Conservation (phyloP, 1,284 basidiomycete species). For the Heterobasidion irregulare region DNA sequence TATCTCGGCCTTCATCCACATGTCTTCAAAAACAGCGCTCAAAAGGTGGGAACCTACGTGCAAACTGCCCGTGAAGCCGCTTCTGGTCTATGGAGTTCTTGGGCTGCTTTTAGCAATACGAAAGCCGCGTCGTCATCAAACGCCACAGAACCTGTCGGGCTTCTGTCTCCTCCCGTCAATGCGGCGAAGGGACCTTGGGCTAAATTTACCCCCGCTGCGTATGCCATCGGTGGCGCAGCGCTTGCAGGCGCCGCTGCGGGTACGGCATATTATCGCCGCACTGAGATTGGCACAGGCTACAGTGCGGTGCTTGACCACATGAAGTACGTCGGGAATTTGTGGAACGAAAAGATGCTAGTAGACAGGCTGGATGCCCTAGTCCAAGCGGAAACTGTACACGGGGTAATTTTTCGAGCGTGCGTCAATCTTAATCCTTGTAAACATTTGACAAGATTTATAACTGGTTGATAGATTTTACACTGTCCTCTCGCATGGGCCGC, state of each 20-base stretch:
- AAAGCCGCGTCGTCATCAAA: conserved; percentile 20
- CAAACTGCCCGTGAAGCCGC: conserved; percentile 50
- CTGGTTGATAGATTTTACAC: conserved; percentile 62
- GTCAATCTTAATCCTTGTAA: conserved; percentile 19
- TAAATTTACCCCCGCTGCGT: conserved; percentile 58
- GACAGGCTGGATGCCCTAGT: conserved; percentile 57
- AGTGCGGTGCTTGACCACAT: conserved; percentile 84
- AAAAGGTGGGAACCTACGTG: conserved; percentile 70
- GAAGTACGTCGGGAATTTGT: conserved; percentile 83
- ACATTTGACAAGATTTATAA: background rate
- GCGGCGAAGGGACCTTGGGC: conserved; percentile 34
- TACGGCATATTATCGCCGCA: conserved; percentile 71
- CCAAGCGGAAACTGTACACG: conserved; percentile 48
- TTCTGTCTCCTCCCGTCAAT: conserved; percentile 13
- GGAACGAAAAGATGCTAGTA: conserved; percentile 68
- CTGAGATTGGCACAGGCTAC: conserved; percentile 65
- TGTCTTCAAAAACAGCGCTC: conserved; percentile 81
- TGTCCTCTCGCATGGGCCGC: conserved; percentile 51
- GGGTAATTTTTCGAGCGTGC: conserved; percentile 70
- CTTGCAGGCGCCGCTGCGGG: conserved; percentile 83
- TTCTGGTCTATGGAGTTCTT: conserved; percentile 26
- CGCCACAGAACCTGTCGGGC: conserved; percentile 3
- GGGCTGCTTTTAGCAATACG: conserved; percentile 23
- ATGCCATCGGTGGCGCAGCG: conserved; percentile 59
- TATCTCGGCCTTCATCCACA: conserved; percentile 83